Conservation (phyloP, 306 rosid species). For the Cucumis hystrix region DNA sequence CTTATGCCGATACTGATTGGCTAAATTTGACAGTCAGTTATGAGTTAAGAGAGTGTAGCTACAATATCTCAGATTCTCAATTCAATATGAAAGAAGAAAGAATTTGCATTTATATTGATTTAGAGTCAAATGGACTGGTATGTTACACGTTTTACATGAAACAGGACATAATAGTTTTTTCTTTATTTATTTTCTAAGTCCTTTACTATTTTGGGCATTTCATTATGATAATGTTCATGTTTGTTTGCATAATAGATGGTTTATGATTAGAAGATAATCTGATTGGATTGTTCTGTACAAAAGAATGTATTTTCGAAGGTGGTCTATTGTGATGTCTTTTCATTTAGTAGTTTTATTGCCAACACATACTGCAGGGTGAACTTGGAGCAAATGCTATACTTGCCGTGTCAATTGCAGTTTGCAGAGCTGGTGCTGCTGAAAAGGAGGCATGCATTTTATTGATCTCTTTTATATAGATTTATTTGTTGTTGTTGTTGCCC, state of each 20-base stretch:
- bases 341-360: not conserved
- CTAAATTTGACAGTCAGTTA: not conserved
- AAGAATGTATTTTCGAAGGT: not conserved
- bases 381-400: constrained; percentile 88
- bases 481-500: too few relatives aligned
- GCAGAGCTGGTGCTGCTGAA: constrained; percentile 92
- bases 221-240: not conserved
- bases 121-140: not conserved
- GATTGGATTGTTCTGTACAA: not conserved
- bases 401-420: constrained; percentile 90
- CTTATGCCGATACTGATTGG: not conserved
- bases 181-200: not conserved
- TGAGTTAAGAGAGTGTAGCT: not conserved
- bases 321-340: constrained; percentile 1
- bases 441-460: constrained; percentile 46
- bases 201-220: not conserved
- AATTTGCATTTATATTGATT: not conserved
- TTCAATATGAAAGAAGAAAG: not conserved
- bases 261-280: not conserved
- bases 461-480: constrained; percentile 5
- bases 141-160: not conserved
- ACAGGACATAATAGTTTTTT: not conserved
- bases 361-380: constrained; percentile 43
- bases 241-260: not conserved
- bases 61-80: not conserved